These are phyloP conservation scores for Cyanidioschyzon merolae DNA, from an alignment of 23 red algal genomes.

Conservation along the genomic window DNA sequence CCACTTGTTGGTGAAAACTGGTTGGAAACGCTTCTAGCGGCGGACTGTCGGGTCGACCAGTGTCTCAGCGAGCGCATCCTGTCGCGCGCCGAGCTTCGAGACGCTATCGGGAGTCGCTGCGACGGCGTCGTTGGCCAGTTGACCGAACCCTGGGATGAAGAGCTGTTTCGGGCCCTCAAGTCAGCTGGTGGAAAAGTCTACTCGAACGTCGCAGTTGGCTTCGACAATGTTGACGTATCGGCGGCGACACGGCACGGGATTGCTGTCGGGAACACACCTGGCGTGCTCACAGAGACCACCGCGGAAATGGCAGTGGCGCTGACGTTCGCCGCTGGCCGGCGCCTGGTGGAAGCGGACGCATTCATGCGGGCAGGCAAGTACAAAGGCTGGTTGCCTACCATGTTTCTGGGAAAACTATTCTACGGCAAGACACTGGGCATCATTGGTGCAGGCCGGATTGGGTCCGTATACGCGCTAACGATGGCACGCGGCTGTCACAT, in stretches of 20 bases:
- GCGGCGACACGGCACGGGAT: slow-evolving; percentile 35
- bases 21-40: slow-evolving; percentile 20
- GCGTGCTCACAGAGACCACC: slow-evolving; percentile 38
- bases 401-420: slow-evolving; percentile 29
- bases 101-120: slow-evolving; percentile 29
- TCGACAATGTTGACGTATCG: slow-evolving; percentile 36
- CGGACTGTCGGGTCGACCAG: slow-evolving; percentile 30
- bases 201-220: slow-evolving; percentile 45
- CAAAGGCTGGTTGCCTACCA: slow-evolving; percentile 31
- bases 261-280: slow-evolving; percentile 45
- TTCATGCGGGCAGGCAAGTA: slow-evolving; percentile 33
- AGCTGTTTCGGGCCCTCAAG: slow-evolving; percentile 18
- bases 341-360: slow-evolving; percentile 30
- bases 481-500: slow-evolving; percentile 29
- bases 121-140: slow-evolving; percentile 41
- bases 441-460: slow-evolving; percentile 37
- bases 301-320: slow-evolving; percentile 37
- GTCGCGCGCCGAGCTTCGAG: slow-evolving; percentile 9
- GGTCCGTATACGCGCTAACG: slow-evolving; percentile 16
- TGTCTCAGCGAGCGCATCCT: slow-evolving; percentile 18
- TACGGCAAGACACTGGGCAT: slow-evolving; percentile 26
- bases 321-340: slow-evolving; percentile 29
- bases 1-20: slow-evolving; percentile 27
- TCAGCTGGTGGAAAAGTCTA: slow-evolving; percentile 30
- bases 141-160: slow-evolving; percentile 40